Percentiles rank a stretch among this genome's conserved stretches.
phyloP scores from a whole-genome alignment of 305 asterid species.

The Plantago lanceolata region DNA sequence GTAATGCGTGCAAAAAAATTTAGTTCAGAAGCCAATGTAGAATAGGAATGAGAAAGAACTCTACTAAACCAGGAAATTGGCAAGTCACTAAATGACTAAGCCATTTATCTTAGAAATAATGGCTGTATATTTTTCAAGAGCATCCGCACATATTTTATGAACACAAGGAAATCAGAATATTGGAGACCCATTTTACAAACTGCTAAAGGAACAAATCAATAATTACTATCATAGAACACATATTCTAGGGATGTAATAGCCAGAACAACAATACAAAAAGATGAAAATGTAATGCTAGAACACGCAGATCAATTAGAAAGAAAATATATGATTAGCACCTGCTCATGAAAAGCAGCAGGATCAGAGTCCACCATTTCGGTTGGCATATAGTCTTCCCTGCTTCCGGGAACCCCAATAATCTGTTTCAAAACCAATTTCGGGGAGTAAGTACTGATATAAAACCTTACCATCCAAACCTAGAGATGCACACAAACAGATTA shows the following conservation, averaged over 20 bases:
- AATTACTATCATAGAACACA: no score
- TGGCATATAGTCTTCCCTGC: conserved; percentile 50
- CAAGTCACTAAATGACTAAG: neutral
- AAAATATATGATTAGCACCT: conserved; percentile 36
- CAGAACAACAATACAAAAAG: neutral
- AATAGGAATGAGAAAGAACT: neutral
- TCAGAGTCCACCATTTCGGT: conserved; percentile 65
- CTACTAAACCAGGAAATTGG: neutral
- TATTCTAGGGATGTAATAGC: neutral
- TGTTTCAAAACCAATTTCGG: conserved; percentile 34
- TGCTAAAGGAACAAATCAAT: neutral
- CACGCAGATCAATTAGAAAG: neutral
- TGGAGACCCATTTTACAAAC: neutral
- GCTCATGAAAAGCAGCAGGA: conserved; percentile 66
- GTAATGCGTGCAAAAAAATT: neutral
- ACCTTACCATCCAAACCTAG: neutral
- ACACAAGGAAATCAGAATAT: neutral
- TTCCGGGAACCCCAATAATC: conserved; percentile 49
- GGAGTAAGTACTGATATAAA: conserved; percentile 16
- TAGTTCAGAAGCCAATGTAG: neutral
- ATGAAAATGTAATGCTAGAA: no score
- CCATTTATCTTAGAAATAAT: neutral
- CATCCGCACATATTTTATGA: no score
- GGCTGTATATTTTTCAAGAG: no score
- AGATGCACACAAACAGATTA: neutral